A percentile compares a stretch with the other conserved stretches of the same genome.
phyloP scores from a whole-genome alignment of 2,329 filamentous ascomycete genomes.

The Didymella keratinophila region DNA sequence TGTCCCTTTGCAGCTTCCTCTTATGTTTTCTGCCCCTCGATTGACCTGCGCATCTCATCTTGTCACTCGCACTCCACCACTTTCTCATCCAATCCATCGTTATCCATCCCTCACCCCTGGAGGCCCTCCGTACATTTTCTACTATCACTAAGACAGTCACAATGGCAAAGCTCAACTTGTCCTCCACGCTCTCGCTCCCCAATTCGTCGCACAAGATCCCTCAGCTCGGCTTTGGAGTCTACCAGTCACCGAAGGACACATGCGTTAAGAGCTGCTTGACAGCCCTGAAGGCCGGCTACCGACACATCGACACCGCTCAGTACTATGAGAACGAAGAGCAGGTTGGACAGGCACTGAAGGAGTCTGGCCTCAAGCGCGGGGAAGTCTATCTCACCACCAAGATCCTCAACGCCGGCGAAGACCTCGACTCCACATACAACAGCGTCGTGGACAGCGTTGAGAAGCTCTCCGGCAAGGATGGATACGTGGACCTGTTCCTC shows the following conservation, averaged over 20 bases:
- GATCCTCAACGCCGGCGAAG: conserved; percentile 63
- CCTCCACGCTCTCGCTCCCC: conserved; percentile 59
- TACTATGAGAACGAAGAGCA: conserved; percentile 74
- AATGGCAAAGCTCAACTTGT: conserved; percentile 51
- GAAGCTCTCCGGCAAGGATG: conserved; percentile 62
- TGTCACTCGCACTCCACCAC: conserved; percentile 5
- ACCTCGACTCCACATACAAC: conserved; percentile 66
- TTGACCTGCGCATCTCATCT: conserved; percentile 8
- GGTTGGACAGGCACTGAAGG: conserved; percentile 69
- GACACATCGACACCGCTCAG: conserved; percentile 73
- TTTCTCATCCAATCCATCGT: conserved; percentile 16
- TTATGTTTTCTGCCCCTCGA: conserved; percentile 21
- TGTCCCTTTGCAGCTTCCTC: conserved; percentile 11
- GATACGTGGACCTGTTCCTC: conserved; percentile 75
- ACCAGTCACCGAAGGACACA: conserved; percentile 63
- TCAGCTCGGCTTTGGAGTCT: conserved; percentile 75
- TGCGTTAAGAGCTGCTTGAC: conserved; percentile 66
- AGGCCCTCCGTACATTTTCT: no score
- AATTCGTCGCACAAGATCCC: conserved; percentile 65
- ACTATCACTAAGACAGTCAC: conserved; percentile 2
- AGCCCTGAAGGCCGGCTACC: conserved; percentile 66
- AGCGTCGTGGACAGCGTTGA: conserved; percentile 68
- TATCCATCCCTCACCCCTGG: background rate
- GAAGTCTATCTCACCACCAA: conserved; percentile 77
- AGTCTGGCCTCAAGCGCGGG: conserved; percentile 63